Evolutionary conservation across 2,329 filamentous ascomycete genomes (phyloP), one percentile per base, ranked within the genome.

Genomic region (Xylariaceae sp.): DNA sequence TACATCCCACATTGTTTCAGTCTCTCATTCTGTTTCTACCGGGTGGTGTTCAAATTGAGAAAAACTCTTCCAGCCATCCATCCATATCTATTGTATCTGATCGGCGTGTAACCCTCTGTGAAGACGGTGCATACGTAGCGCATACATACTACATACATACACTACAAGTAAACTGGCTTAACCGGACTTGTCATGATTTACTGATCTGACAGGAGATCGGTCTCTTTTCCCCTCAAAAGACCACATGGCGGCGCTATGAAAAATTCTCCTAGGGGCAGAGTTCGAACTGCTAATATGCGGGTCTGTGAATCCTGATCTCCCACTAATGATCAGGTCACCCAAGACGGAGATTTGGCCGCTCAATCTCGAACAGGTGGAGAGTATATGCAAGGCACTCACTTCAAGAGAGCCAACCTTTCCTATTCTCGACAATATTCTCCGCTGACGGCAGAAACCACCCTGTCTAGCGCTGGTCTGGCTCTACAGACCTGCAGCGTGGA

Each of bases 41-140:
- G 20, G 20, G 54, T 54, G 20, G 42, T 48, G 40, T 45, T 48
- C 32, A 48, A n/a, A 48, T 14, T 43, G 51, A 50, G 26, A 44
- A 50, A 47, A 40, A 37, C 19, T 20, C 32, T 29, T 21, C 37
- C 40, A 45, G n/a, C 20, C 29, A 20, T 19, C 21, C 43, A n/a
- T 50, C 45, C 50, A 37, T 7, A 12, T 37, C 12, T 12, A 12
- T 10, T 26, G 9, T 26, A 26, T 26, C 23, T 26, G 9, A 26
- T 26, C 23, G 9, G 23, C n/a, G n/a, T 26, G 23, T 26, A 26
- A 26, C 23, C 23, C 9, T 9, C 23, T 26, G 4, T 26, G 9
- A 26, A 26, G 23, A 26, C 9, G 23, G 23, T 26, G 23, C 23
- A 26, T 26, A 26, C 9, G 4, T 9, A 4, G 23, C 9, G 9